A percentile compares a stretch with the other conserved stretches of the same genome.
Conservation (phyloP, 495 filamentous ascomycete species). For the Neurospora sp. region DNA sequence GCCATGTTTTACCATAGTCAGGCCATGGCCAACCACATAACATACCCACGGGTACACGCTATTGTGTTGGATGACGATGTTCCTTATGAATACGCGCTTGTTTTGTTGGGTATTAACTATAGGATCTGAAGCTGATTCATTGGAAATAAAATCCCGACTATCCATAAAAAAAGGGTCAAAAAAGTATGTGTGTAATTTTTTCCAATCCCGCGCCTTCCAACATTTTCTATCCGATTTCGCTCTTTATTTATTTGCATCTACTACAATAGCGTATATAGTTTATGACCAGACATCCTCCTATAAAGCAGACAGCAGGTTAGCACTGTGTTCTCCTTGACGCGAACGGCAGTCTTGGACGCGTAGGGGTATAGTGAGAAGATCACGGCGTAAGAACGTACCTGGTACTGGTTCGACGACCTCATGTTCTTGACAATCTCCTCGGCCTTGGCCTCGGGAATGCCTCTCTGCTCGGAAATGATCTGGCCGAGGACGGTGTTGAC, state of each 20-base stretch:
- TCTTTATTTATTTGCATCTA: background rate
- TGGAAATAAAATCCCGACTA: background rate
- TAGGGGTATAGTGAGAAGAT: background rate
- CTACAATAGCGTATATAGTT: background rate
- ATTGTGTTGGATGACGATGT: background rate
- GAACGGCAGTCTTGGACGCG: background rate
- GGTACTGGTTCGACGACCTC: slow-evolving; percentile 88
- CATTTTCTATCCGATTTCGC: background rate
- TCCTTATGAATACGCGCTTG: background rate
- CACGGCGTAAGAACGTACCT: slow-evolving; percentile 41
- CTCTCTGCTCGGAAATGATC: slow-evolving; percentile 75
- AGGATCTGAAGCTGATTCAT: background rate
- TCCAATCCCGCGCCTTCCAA: background rate
- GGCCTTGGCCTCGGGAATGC: slow-evolving; percentile 68
- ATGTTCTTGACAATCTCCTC: slow-evolving; percentile 96
- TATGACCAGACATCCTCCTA: slow-evolving; percentile 88
- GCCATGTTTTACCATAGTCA: background rate
- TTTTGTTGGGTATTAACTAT: background rate
- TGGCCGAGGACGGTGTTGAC: slow-evolving; percentile 78
- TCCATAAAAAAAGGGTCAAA: background rate
- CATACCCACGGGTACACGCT: background rate
- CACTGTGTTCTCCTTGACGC: background rate
- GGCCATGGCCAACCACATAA: background rate
- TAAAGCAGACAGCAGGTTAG: background rate
- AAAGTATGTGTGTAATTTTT: background rate